Conservation (phyloP, 345 rosid genomes). For the Turnera subulata region DNA sequence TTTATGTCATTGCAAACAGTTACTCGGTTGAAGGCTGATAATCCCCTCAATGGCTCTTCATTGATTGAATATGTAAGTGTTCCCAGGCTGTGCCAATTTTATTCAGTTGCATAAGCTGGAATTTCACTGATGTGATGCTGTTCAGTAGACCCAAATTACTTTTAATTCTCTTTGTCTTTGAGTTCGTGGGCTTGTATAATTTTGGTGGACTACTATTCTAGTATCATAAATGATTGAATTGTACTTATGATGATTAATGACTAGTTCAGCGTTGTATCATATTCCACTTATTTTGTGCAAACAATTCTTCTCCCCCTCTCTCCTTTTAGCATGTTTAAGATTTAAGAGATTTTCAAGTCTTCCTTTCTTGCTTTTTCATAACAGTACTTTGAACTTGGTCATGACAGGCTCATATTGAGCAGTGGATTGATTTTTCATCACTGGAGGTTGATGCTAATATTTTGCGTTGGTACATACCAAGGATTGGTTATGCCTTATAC, state of each 20-base stretch:
- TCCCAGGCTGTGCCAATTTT: background rate
- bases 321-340: no score
- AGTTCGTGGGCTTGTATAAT: no score
- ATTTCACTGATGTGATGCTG: background rate
- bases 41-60: slow-evolving; percentile 60
- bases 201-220: no score
- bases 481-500: slow-evolving; percentile 49
- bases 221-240: background rate
- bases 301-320: no score
- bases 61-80: slow-evolving; percentile 65
- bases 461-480: slow-evolving; percentile 48
- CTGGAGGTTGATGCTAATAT: slow-evolving; percentile 75
- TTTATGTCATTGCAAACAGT: slow-evolving; percentile 36
- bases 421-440: slow-evolving; percentile 87
- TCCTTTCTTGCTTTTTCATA: background rate
- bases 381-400: background rate
- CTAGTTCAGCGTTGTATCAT: no score
- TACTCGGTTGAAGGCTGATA: slow-evolving; percentile 60
- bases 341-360: no score
- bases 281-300: no score
- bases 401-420: slow-evolving; percentile 77
- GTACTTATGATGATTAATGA: no score
- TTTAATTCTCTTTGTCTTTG: no score
- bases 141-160: no score
- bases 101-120: background rate